Conservation (phyloP, 306 rosid species). For the Cyamopsis tetragonoloba region DNA sequence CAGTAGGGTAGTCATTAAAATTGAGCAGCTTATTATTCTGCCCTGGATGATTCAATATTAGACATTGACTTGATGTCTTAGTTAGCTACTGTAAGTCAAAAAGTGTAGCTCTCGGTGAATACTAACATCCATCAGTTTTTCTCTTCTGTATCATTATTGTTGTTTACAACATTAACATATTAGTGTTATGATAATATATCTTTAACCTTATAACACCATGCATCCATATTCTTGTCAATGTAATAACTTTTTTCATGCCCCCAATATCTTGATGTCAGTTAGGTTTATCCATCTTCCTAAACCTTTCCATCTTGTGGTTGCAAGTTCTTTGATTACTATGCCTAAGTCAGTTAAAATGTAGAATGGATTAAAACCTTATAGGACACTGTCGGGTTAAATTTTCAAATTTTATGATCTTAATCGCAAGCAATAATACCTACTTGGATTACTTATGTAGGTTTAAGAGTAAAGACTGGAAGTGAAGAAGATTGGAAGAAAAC, state of each 20-base stretch:
- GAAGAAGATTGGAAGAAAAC: too few relatives aligned
- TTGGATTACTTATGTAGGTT: not conserved
- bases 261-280: not conserved
- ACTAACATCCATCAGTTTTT: conserved; percentile 15
- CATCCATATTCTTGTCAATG: conserved; percentile 24
- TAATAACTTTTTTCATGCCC: not conserved
- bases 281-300: not conserved
- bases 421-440: not conserved
- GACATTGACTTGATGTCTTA: too few relatives aligned
- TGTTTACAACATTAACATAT: conserved; percentile 11
- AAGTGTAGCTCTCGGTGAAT: conserved; percentile 25
- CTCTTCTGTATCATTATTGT: conserved; percentile 22
- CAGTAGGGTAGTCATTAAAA: too few relatives aligned
- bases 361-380: too few relatives aligned
- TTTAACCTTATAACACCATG: conserved; percentile 32
- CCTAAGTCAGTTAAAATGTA: not conserved
- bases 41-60: too few relatives aligned
- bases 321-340: not conserved
- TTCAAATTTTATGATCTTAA: not conserved
- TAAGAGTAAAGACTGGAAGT: too few relatives aligned
- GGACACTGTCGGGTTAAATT: not conserved
- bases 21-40: not conserved
- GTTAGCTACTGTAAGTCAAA: too few relatives aligned
- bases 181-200: conserved; percentile 32
- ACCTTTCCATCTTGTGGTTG: not conserved